Base-by-base conservation (phyloP, 768 basidiomycete genomes). In the Kondoa malvinella region DNA sequence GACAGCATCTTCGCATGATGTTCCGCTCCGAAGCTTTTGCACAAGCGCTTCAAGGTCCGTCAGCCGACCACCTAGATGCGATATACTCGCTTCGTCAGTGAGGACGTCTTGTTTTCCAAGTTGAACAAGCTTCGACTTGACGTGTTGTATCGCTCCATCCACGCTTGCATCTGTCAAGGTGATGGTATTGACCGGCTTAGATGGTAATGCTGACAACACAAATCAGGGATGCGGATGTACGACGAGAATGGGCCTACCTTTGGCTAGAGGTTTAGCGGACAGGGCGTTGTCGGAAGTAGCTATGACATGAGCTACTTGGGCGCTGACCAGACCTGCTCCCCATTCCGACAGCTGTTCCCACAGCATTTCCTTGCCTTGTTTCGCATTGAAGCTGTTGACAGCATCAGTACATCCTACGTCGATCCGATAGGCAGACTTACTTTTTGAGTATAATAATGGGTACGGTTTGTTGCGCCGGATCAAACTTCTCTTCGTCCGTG, bases 241-340 rank as follows among this genome's bases (percentile, higher is more conserved):
- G 26, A 21, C 64, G 27, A 30, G 25, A 61, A 30, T 27, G 21
- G 16, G 63, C 77, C 3, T 56, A 87, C 89, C 86, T 81, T 86
- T 87, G 0, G 89, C 84, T 4, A 97, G 78, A n/a, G 83, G 80
- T 75, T 90, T 95, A 0, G 84, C 81, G 67, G 92, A 87, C 73
- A 91, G 90, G 30, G 87, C 83, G 72, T 90, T 91, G 75, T 97
- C 89, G 72, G 89, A 89, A 57, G 92, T 79, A 34, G 97, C 84
- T 61, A 99, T 80, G 59, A 95, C 90, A 77, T 97, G 92, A 0
- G 94, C 94, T 67, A 89, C 80, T 88, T 91, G 69, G n/a, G 85
- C 88, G 75, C 95, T 89, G 0, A 86, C 84, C 58, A 97, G 78
- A 12, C 80, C 81, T 0, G 88, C 89, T 1, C 84, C 86, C 94